Percentiles rank a stretch among this genome's conserved stretches.
These are phyloP conservation scores for Calocybe cyanea DNA, from an alignment of 768 basidiomycete genomes.

Conservation along the genomic window DNA sequence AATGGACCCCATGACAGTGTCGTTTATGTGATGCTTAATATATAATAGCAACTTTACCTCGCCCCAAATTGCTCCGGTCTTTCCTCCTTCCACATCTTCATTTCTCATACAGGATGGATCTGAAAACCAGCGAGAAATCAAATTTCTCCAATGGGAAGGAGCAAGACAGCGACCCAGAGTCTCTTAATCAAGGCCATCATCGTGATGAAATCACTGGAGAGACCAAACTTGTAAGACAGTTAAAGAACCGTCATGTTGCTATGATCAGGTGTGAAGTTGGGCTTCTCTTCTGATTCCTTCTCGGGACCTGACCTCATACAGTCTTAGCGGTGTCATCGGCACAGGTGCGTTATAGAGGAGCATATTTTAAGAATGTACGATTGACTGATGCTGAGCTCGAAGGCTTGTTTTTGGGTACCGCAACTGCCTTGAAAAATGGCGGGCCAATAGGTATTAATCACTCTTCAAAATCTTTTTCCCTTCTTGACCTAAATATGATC, in stretches of 20 bases:
- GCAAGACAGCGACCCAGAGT: constrained; percentile 18
- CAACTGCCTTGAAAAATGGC: constrained; percentile 42
- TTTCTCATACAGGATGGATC: too few species aligned
- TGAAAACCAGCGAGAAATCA: constrained; percentile 1
- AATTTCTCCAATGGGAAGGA: constrained; percentile 10
- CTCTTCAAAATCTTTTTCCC: background rate
- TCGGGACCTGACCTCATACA: constrained; percentile 17
- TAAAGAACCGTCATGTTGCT: constrained; percentile 76
- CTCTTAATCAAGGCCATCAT: constrained; percentile 12
- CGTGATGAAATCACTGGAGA: constrained; percentile 14
- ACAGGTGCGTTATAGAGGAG: constrained; percentile 40
- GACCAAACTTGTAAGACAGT: constrained; percentile 48
- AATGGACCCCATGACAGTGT: background rate
- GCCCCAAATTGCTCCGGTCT: background rate
- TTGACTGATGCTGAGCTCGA: background rate
- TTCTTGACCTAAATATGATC: background rate
- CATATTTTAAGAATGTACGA: background rate
- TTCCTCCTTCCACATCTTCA: background rate
- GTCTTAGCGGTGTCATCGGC: constrained; percentile 60
- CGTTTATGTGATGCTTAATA: background rate
- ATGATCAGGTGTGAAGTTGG: constrained; percentile 60
- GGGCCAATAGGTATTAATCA: constrained; percentile 66
- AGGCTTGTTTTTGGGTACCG: constrained; percentile 60
- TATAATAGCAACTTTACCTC: background rate
- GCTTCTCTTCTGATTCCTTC: background rate